Evolutionary conservation across 2,329 filamentous ascomycete species (phyloP).

Genomic region (Colletotrichum sublineola): DNA sequence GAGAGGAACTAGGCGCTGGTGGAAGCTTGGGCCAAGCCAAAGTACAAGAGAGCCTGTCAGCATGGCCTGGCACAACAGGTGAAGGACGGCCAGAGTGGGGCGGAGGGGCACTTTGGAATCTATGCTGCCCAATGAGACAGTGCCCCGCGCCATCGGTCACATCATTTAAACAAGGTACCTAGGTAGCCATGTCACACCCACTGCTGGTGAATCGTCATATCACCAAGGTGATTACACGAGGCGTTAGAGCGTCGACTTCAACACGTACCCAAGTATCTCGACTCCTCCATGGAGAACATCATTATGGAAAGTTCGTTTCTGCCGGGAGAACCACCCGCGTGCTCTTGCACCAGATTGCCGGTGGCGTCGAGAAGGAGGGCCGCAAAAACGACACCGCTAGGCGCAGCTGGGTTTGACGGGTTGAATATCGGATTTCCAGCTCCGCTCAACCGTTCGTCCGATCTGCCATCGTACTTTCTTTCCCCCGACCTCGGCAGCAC

Average conservation of each 20-base stretch:
- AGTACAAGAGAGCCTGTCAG: constrained; percentile 14
- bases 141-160: constrained; percentile 10
- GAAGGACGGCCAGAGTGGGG: constrained; percentile 6
- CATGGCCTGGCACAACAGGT: not conserved
- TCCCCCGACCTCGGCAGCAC: not conserved
- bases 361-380: constrained; percentile 65
- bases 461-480: not conserved
- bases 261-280: constrained; percentile 3
- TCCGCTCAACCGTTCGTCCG: not conserved
- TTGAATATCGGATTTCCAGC: not conserved
- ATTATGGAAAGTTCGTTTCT: constrained; percentile 81
- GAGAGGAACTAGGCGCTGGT: constrained; percentile 28
- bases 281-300: constrained; percentile 63
- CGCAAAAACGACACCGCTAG: constrained; percentile 65
- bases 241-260: constrained; percentile 8
- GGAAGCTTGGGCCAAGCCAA: constrained; percentile 38
- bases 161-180: not conserved
- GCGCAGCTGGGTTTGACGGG: constrained; percentile 71
- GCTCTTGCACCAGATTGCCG: constrained; percentile 80
- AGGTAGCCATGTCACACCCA: constrained; percentile 22
- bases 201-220: constrained; percentile 3
- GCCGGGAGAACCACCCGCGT: constrained; percentile 83
- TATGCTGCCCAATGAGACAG: too few relatives aligned
- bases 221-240: not conserved
- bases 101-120: constrained; percentile 7